Conservation (phyloP, 2,329 filamentous ascomycete genomes). For the Colletotrichum euphorbiae region DNA sequence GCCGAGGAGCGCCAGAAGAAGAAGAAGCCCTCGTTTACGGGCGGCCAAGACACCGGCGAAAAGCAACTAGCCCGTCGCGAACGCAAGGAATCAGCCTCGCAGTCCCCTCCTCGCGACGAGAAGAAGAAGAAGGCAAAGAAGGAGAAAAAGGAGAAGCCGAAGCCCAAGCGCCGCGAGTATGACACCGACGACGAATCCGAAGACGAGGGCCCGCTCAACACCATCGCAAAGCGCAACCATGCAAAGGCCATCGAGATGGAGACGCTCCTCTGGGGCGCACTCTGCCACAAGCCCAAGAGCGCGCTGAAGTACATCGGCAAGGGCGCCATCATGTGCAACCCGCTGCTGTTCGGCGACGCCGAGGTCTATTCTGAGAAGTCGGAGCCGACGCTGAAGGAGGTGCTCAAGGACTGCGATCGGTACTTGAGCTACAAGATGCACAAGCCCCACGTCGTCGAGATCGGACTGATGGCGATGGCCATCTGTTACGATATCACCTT, state of each 20-base stretch:
- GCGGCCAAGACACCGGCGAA: slow-evolving; percentile 18
- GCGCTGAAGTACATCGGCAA: slow-evolving; percentile 52
- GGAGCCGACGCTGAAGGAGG: slow-evolving; percentile 46
- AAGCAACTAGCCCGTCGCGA: slow-evolving; percentile 37
- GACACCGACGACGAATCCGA: slow-evolving; percentile 34
- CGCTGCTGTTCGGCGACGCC: slow-evolving; percentile 46
- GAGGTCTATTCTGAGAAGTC: slow-evolving; percentile 44
- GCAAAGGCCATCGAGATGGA: slow-evolving; percentile 52
- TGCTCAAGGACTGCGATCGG: slow-evolving; percentile 45
- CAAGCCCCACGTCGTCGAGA: slow-evolving; percentile 50
- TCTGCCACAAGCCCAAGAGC: slow-evolving; percentile 51
- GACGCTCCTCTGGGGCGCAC: slow-evolving; percentile 53
- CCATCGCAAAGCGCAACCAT: slow-evolving; percentile 54
- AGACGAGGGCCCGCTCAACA: slow-evolving; percentile 43
- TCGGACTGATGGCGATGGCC: slow-evolving; percentile 52
- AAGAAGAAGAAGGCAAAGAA: slow-evolving; percentile 32
- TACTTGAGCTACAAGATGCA: slow-evolving; percentile 49
- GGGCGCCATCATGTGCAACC: slow-evolving; percentile 53
- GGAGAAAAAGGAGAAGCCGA: slow-evolving; percentile 19
- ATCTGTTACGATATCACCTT: slow-evolving; percentile 50
- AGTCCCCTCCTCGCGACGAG: slow-evolving; percentile 19
- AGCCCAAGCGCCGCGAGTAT: slow-evolving; percentile 16
- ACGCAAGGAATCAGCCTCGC: slow-evolving; percentile 28
- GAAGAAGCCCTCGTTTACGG: slow-evolving; percentile 31
- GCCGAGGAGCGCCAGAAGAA: slow-evolving; percentile 34